Conservation (phyloP, 202 grass and related monocot species). For the Digitaria exilis region DNA sequence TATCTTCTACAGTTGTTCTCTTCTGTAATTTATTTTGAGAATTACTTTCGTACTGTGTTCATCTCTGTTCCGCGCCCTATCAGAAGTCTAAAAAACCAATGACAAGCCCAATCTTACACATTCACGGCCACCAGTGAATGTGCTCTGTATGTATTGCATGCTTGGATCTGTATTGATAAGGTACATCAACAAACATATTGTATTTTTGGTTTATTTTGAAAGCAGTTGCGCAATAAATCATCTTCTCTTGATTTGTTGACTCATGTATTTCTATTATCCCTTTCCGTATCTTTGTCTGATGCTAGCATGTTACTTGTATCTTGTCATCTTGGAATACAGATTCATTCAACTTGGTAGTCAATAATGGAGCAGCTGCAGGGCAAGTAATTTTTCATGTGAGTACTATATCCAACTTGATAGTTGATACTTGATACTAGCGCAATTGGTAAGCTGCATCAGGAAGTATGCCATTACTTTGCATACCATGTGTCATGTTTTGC, state of each 20-base stretch:
- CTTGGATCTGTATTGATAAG: too few relatives aligned
- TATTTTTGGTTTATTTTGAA: not conserved
- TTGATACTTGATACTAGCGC: not conserved
- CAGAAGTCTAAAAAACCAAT: not conserved
- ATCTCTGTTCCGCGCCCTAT: not conserved
- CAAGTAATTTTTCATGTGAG: slow-evolving; percentile 96
- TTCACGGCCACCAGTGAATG: too few relatives aligned
- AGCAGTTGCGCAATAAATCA: not conserved
- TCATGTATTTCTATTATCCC: not conserved
- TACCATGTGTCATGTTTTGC: not conserved
- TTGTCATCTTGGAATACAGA: slow-evolving; percentile 45
- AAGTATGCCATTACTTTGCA: not conserved
- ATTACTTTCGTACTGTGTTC: not conserved
- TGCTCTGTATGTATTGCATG: too few relatives aligned
- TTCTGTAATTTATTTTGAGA: not conserved
- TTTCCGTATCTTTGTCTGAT: not conserved
- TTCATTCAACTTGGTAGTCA: slow-evolving; percentile 86
- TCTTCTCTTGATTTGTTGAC: not conserved
- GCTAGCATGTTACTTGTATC: slow-evolving; percentile 28
- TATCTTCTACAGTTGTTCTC: not conserved
- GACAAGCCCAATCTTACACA: not conserved
- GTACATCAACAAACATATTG: too few relatives aligned
- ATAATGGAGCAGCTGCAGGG: slow-evolving; percentile 78
- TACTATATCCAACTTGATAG: slow-evolving; percentile 13
- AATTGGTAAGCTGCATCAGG: not conserved